phyloP scores from a whole-genome alignment of 1,284 basidiomycete genomes.

The Stereum hirsutum region DNA sequence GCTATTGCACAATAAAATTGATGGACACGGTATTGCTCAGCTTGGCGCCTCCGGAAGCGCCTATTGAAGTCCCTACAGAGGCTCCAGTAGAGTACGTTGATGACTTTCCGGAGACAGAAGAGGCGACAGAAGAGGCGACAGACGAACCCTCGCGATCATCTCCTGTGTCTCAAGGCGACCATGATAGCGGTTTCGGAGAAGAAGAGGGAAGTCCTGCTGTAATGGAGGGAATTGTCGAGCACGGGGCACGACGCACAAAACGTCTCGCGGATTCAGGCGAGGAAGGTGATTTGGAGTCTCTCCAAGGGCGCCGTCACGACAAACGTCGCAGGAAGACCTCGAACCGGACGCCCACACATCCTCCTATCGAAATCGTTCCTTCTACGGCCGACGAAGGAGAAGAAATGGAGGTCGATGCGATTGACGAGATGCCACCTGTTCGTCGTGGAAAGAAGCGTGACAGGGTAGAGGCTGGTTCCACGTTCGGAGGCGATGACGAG shows the following conservation, averaged over 20 bases:
- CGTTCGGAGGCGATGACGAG: constrained; percentile 60
- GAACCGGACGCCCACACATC: constrained; percentile 27
- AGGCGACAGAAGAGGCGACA: too few species aligned
- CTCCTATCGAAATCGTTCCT: constrained; percentile 16
- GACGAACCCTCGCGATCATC: too few species aligned
- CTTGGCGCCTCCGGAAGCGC: too few species aligned
- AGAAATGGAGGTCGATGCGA: constrained; percentile 21
- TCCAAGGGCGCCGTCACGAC: constrained; percentile 13
- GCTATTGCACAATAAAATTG: too few species aligned
- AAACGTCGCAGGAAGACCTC: constrained; percentile 41
- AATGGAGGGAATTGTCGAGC: neutral
- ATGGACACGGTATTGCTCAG: too few species aligned
- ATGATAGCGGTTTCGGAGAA: too few species aligned
- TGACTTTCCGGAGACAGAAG: too few species aligned
- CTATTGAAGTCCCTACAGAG: too few species aligned
- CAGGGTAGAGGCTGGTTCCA: constrained; percentile 61
- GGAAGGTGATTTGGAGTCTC: constrained; percentile 8
- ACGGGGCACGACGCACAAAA: constrained; percentile 4
- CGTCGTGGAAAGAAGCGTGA: constrained; percentile 69
- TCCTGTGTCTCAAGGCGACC: too few species aligned
- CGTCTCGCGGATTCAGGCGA: constrained; percentile 12
- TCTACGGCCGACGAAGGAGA: constrained; percentile 12
- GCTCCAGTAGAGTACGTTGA: too few species aligned
- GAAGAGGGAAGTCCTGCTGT: too few species aligned
- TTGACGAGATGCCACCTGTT: constrained; percentile 18